These are phyloP conservation scores for Chimonanthus salicifolius DNA, from an alignment of 164 flowering plant species.

Conservation along the genomic window DNA sequence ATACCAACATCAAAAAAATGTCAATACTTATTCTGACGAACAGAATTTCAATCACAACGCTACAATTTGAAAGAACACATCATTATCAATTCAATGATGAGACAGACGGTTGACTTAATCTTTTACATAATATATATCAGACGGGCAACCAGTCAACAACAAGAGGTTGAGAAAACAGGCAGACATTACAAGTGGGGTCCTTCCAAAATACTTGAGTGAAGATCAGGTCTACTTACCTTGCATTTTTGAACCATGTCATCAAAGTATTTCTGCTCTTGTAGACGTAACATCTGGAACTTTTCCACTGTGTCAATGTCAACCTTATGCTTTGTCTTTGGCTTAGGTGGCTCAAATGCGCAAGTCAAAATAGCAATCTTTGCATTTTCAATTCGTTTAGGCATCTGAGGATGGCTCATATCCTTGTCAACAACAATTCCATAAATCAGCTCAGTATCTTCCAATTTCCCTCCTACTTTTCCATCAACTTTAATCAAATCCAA, in stretches of 20 bases:
- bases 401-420: slow-evolving; percentile 99
- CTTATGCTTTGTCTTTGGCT: slow-evolving; percentile 99
- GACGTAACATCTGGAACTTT: slow-evolving; percentile 80
- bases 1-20: no score
- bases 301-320: slow-evolving; percentile 96
- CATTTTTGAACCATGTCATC: slow-evolving; percentile 97
- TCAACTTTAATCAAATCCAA: slow-evolving; percentile 91
- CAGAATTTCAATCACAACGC: neutral
- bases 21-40: neutral
- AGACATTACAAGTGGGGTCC: neutral
- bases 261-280: slow-evolving; percentile 87
- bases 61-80: no score
- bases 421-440: slow-evolving; percentile 94
- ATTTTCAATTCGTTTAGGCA: slow-evolving; percentile 92
- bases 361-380: slow-evolving; percentile 96
- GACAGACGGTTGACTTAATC: no score
- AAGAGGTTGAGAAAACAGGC: neutral
- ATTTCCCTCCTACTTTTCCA: slow-evolving; percentile 96
- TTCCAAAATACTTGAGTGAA: neutral
- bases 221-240: slow-evolving; percentile 45
- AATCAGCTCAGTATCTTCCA: slow-evolving; percentile 91
- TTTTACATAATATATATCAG: no score
- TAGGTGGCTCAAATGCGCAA: slow-evolving; percentile 99
- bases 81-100: no score
- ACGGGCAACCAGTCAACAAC: no score